Base-by-base conservation (phyloP, 768 basidiomycete species). In the Boletus pseudopeckii region DNA sequence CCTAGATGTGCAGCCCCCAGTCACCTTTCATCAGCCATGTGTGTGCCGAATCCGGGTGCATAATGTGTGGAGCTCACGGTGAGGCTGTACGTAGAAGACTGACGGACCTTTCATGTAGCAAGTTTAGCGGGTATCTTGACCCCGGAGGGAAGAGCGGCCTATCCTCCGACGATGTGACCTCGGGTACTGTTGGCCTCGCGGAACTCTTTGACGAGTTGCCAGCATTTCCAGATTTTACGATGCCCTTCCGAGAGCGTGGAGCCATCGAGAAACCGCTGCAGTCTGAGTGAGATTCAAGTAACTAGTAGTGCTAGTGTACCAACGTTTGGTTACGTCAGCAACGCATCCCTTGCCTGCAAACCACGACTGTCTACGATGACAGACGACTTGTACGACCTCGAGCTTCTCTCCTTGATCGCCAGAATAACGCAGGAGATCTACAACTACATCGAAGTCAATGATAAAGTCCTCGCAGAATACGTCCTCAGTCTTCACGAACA, bases 381-480 rank as follows among this genome's bases (percentile, higher is more conserved):
- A 39, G 82, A 86, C 59, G 92, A 95, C 74, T 76, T 99, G 55
- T 90, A 95, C 74, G 85, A 91, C 70, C 88, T 99, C 71, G 97
- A 98, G 71, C 79, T 88, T 55, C 84, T 99, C 45, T 95, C 93
- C 36, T 78, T 98, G 39, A 86, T 97, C 53, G 85, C 88, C 54
- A 90, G 91, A 69, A 90, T 99, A 64, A 88, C 88, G 0, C 92
- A 95, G 70, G 95, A 98, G 68, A 83, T 98, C 43, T 84, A 88
- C 71, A 98, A 97, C 64, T 85, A 98, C 68, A 79, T 81, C 48
- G 87, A 83, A 15, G 71, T 90, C 36, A 88, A 85, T 67, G 95
- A 99, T 79, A 96, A 95, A 68, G 88, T 89, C 3, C 79, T 96
- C 44, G 94, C 97, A 13, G 96, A 98, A 74, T 99, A 95, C 70